Evolutionary conservation across 441 rosid genomes (phyloP), one percentile per base, ranked within the genome.

Genomic region (Syzygium syzygioides): DNA sequence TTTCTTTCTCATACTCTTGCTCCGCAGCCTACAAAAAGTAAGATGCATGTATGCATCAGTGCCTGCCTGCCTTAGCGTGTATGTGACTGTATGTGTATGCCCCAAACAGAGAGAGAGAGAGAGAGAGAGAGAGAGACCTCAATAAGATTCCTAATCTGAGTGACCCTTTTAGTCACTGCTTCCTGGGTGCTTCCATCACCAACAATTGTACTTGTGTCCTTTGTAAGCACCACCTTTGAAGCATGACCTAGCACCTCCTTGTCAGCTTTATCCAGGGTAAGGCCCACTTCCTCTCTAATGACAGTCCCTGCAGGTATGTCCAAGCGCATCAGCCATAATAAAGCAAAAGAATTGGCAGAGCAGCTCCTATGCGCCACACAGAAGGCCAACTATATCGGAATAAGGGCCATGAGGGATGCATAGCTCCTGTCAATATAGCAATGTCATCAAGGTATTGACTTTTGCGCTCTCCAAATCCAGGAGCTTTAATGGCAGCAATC

Each of bases 401-500:
- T 12, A 85, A 83, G 41, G 34, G 37, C 32, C 45, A 17, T 71
- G 68, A 28, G 20, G 2, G 55, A 56, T 34, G 66, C 91, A 76
- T n/a, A 96, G 99, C 99, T 93, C 98, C 98, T 9, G 99, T 97
- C 88, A 98, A 91, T 90, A 97, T 94, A 86, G 99, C 99, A 89
- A 98, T 95, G 91, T 98, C 99, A 80, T 98, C 99, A 88, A 98
- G 99, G 91, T 97, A 98, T 89, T 97, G 98, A 92, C 97, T 97
- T 93, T 97, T 97, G 86, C 99, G 96, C 91, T 98, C 98, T 86
- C 99, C 99, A 91, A 97, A 98, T 85, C 99, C 99, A 89, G 99
- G 99, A 91, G 99, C 99, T 90, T 95, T 98, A n/a, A 98, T 96
- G 88, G 99, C 98, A 87, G 99, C 99, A 92, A 98, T 96, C 92